Percentiles rank a stretch among this genome's conserved stretches.
phyloP scores from a whole-genome alignment of 2,329 filamentous ascomycete genomes.

The Cladosporium sp. region DNA sequence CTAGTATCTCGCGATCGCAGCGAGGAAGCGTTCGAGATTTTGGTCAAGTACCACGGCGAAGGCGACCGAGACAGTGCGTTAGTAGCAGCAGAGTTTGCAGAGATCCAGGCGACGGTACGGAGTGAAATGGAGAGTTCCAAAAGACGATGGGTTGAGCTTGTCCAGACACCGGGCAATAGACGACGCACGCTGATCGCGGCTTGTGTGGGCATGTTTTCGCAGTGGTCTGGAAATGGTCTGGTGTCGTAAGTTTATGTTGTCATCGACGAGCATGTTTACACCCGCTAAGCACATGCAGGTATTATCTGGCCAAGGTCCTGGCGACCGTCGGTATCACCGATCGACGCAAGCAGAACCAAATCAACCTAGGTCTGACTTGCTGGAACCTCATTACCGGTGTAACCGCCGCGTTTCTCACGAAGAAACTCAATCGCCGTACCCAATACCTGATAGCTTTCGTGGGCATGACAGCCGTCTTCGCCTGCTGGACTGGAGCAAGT shows the following conservation, averaged over 20 bases:
- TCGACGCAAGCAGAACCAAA: slow-evolving; percentile 29
- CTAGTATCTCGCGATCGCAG: slow-evolving; percentile 14
- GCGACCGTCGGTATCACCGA: slow-evolving; percentile 28
- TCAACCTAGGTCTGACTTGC: slow-evolving; percentile 27
- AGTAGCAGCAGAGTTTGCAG: slow-evolving; percentile 62
- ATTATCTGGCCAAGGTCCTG: slow-evolving; percentile 26
- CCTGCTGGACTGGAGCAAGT: slow-evolving; percentile 9
- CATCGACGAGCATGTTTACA: slow-evolving; percentile 17
- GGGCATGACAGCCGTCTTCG: slow-evolving; percentile 6
- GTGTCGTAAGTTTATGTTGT: slow-evolving; percentile 38
- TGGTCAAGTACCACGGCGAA: slow-evolving; percentile 18
- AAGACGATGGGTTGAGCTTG: slow-evolving; percentile 57
- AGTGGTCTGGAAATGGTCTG: not conserved
- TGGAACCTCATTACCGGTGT: slow-evolving; percentile 13
- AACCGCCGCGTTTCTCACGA: slow-evolving; percentile 8
- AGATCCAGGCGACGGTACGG: slow-evolving; percentile 61
- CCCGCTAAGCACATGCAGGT: slow-evolving; percentile 27
- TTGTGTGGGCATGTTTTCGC: slow-evolving; percentile 7
- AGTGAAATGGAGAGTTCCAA: slow-evolving; percentile 42
- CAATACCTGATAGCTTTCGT: slow-evolving; percentile 24
- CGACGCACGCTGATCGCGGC: slow-evolving; percentile 36
- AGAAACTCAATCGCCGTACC: slow-evolving; percentile 7
- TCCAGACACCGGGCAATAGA: slow-evolving; percentile 51
- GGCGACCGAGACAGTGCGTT: slow-evolving; percentile 47
- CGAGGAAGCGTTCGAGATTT: slow-evolving; percentile 15